Base-by-base conservation (phyloP, 2,329 filamentous ascomycete species). In the Colletotrichum scovillei region DNA sequence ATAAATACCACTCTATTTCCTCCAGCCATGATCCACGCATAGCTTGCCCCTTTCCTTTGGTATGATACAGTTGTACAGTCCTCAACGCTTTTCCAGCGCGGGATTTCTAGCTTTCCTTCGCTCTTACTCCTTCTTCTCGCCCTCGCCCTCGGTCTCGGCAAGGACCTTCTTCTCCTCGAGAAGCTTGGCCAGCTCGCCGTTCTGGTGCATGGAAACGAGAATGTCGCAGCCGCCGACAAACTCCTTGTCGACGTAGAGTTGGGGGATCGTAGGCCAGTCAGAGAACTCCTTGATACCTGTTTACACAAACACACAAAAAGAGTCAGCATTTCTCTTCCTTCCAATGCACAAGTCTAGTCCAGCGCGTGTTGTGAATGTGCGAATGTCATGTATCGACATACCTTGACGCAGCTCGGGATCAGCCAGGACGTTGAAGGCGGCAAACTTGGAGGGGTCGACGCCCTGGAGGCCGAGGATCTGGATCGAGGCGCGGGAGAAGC, bases 171-270 rank as follows among this genome's bases (percentile, higher is more conserved):
- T 98, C 84, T 97, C 94, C 81, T 97, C 94, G 63, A 99, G 87
- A 82, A 98, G 84, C 88, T 97, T 97, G 9, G 95, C 94, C 79
- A 99, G 86, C 77, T 97, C 95, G 32, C 97, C 97, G 80, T 94
- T 97, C 85, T 98, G 94, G 86, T 98, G 96, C 97, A 99, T 98
- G 2, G 93, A 93, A 82, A 98, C 93, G 78, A 99, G 84, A 76
- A 99, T 99, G 83, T 99, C 97, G 82, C 95, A 98, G n/a, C 97
- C 97, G 68, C 97, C 97, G 59, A 99, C 88, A 81, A 99, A 99
- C 82, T 99, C 96, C 86, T 96, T 96, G 75, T 97, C 91, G 64
- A 99, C 88, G 84, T 98, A 99, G 22, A 99, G 89, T 84, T 99
- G 97, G 7, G 97, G 97, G 81, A 99, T 98, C 24, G 97, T 99